Base-by-base conservation (phyloP, 148 eudicot species). In the Silene latifolia region DNA sequence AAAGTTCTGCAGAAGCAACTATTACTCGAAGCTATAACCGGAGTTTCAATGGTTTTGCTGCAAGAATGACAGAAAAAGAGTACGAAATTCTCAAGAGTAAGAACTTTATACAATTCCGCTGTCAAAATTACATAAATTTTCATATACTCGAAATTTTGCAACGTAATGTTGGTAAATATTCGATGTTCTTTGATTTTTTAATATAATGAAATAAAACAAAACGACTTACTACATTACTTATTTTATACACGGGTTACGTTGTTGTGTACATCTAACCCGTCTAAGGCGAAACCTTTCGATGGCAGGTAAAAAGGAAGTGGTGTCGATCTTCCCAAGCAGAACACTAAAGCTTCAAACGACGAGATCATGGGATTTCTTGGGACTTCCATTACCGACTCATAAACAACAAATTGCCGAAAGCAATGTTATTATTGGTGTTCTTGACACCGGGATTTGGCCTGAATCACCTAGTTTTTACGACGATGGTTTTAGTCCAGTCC, bases 321-420 rank as follows among this genome's bases (percentile, higher is more conserved):
- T 84, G 19, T 84, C 89, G 9, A 81, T 81, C 8, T 89, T 89
- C 32, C 85, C 85, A 7, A 81, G 88, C 29, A 78, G 57, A 76
- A 83, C 75, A 21, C 79, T 83, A 9, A 32, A 84, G 12, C 83
- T 79, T 72, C 86, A 82, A 9, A 90, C 96, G 3, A 90, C 92
- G 65, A 84, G 88, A 74, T 88, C 96, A 0, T 90, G 96, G 96
- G 89, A 90, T 74, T 85, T 84, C 73, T 73, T 85, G 74, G 88
- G 92, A 42, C 72, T 90, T 3, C 44, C 80, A 0, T 58, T 70
- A 23, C 71, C 44, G 10, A 64, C 29, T 10, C 62, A 39, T 15
- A 68, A 62, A 51, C 67, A 75, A 3, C 25, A 29, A 10, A 23
- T 0, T 12, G 25, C 63, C 2, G 89, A 82, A 71, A 88, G 89